Evolutionary conservation across 257 asterid species (phyloP).

Genomic region (Capsicum baccatum): DNA sequence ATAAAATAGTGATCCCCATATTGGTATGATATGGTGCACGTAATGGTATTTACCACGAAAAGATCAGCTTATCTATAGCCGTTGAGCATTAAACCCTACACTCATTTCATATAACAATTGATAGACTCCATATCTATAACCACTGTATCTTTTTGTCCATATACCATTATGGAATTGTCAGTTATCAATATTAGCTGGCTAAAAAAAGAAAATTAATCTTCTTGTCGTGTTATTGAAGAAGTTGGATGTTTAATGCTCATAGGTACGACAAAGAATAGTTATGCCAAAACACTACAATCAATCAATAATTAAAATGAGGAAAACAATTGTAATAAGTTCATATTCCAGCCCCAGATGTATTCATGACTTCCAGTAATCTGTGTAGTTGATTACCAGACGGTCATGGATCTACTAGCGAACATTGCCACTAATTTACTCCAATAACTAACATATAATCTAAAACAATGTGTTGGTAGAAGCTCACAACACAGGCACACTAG

Average conservation of each 20-base stretch:
- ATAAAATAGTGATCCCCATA: background rate
- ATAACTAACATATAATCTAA: background rate
- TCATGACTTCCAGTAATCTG: constrained; percentile 7
- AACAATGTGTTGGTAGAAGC: background rate
- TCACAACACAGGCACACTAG: background rate
- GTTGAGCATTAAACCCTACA: background rate
- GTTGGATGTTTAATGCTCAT: background rate
- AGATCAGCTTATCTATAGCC: background rate
- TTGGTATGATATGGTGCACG: background rate
- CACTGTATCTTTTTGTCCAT: background rate
- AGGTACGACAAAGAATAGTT: background rate
- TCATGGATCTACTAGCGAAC: background rate
- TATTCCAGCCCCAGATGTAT: background rate
- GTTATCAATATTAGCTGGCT: background rate
- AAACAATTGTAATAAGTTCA: background rate
- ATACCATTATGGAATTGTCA: background rate
- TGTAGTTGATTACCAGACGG: background rate
- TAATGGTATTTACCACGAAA: background rate
- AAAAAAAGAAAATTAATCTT: background rate
- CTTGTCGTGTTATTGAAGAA: background rate
- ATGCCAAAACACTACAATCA: background rate
- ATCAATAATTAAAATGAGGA: constrained; percentile 16
- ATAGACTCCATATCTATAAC: background rate
- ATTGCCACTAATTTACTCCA: background rate
- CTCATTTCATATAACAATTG: background rate